Conservation (phyloP, 106 monocot genomes). For the Dendrobium officinale region DNA sequence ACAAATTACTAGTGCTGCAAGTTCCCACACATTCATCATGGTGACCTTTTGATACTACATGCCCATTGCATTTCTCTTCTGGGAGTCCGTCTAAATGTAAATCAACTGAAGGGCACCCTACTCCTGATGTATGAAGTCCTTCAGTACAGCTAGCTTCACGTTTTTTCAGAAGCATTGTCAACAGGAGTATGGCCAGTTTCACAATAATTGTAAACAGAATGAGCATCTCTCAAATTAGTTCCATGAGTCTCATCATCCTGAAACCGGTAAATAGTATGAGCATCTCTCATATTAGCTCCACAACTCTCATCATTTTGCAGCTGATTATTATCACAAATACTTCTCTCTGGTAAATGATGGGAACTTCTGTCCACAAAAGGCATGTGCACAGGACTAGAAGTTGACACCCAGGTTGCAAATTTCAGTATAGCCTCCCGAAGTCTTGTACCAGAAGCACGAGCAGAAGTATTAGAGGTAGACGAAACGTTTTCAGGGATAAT, state of each 20-base stretch:
- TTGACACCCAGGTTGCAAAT: background rate
- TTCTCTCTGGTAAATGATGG: conserved; percentile 1
- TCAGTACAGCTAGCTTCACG: background rate
- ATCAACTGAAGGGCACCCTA: background rate
- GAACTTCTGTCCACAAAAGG: background rate
- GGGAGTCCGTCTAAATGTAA: background rate
- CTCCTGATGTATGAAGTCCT: background rate
- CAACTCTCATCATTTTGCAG: background rate
- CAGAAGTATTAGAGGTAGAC: background rate
- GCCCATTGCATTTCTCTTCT: background rate
- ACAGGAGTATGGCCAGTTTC: background rate
- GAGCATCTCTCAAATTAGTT: no score
- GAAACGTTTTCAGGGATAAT: background rate
- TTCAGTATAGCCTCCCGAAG: background rate
- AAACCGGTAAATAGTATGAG: background rate
- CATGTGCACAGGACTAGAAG: background rate
- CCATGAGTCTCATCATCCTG: no score
- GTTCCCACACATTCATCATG: background rate
- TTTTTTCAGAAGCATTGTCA: background rate
- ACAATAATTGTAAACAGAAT: background rate
- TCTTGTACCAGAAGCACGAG: background rate
- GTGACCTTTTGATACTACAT: background rate
- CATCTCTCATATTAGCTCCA: background rate
- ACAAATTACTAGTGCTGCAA: background rate
- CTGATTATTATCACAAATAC: background rate